These are phyloP conservation scores for Crucihimalaya himalaica DNA, from an alignment of 345 rosid species.

Conservation along the genomic window DNA sequence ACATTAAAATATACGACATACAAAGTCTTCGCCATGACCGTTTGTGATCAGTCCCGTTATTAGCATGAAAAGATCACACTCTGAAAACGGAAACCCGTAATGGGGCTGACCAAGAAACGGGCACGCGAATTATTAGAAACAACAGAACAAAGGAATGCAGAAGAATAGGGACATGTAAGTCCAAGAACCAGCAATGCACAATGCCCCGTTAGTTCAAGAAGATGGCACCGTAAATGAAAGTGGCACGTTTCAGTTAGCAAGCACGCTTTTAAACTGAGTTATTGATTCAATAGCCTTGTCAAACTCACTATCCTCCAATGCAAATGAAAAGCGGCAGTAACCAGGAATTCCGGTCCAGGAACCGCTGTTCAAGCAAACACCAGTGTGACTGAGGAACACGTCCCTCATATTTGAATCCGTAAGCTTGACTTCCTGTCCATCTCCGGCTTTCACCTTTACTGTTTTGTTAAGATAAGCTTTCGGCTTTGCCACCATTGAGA, in stretches of 20 bases:
- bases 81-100: neutral
- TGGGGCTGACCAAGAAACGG: slow-evolving; percentile 4
- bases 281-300: slow-evolving; percentile 73
- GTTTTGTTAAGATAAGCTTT: slow-evolving; percentile 60
- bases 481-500: slow-evolving; percentile 91
- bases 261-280: slow-evolving; percentile 50
- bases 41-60: slow-evolving; percentile 1
- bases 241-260: slow-evolving; percentile 23
- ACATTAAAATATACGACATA: neutral
- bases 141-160: slow-evolving; percentile 16
- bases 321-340: slow-evolving; percentile 86
- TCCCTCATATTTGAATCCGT: slow-evolving; percentile 71
- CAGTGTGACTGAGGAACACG: slow-evolving; percentile 62
- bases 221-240: neutral
- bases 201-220: neutral
- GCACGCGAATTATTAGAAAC: slow-evolving; percentile 19
- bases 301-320: slow-evolving; percentile 68
- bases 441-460: slow-evolving; percentile 43
- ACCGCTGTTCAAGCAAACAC: slow-evolving; percentile 82
- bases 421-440: slow-evolving; percentile 52
- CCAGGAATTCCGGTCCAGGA: slow-evolving; percentile 88
- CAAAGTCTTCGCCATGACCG: neutral
- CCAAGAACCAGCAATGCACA: neutral
- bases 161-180: neutral
- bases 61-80: slow-evolving; percentile 9